Base-by-base conservation (phyloP, 2,329 filamentous ascomycete genomes). In the Botryotinia calthae region DNA sequence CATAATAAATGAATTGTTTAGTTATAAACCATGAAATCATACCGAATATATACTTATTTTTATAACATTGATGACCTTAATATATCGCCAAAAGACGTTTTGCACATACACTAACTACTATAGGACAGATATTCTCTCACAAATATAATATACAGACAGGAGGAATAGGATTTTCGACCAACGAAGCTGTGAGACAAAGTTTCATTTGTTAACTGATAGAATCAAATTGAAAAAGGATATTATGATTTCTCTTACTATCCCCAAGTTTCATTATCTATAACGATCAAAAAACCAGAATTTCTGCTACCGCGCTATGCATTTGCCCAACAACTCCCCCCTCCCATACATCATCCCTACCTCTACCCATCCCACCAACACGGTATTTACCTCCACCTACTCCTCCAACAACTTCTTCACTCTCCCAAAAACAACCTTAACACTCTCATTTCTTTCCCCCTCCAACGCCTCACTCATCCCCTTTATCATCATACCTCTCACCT, bases 391-490 rank as follows among this genome's bases (percentile, higher is more conserved):
- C 34, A 9, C 5, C 48, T 67, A 67, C 34, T 75, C 72, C 22
- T 76, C 73, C 20, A 80, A 71, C 42, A 69, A 74, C 62, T 76
- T 79, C 46, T 76, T 64, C 9, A 75, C 75, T 65, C 72, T 78
- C 64, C 77, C 78, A 68, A 79, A 75, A 34, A 74, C 75, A 64
- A 46, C 73, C 62, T 76, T 75, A 25, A 80, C 79, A 18, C 74
- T 73, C 22, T 76, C 77, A 37, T 79, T 79, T 51, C 79, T 77
- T 59, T 80, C 80, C 58, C 76, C 75, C 62, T 73, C 78, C 61
- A 73, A 72, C 4, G 76, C 78, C 65, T 79, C 77, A 18, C 20
- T 51, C 59, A 77, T 37, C 56, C 74, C 37, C 34, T 74, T 72
- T 62, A 72, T 78, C 68, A 81, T 79, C 22, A 74, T 73, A 44